phyloP scores from a whole-genome alignment of 495 filamentous ascomycete species.

The Hypoxylon lenormandii region DNA sequence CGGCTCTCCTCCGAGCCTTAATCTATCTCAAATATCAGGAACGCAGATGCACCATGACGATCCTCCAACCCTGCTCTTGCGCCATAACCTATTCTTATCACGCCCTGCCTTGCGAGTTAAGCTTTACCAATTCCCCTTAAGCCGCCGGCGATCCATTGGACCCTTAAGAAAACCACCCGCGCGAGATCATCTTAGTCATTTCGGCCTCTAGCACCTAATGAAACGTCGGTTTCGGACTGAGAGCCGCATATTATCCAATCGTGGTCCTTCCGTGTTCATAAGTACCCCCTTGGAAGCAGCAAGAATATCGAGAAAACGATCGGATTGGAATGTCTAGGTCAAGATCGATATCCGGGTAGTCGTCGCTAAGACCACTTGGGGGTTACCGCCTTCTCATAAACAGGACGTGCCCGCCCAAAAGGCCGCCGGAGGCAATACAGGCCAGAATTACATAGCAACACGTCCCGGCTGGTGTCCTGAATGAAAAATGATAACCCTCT shows the following conservation, averaged over 20 bases:
- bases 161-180: constrained; percentile 31
- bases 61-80: constrained; percentile 31
- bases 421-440: background rate
- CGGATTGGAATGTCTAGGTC: constrained; percentile 20
- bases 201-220: constrained; percentile 8
- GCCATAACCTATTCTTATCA: constrained; percentile 36
- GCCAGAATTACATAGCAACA: background rate
- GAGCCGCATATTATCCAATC: constrained; percentile 23
- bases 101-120: constrained; percentile 26
- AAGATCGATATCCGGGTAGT: constrained; percentile 5
- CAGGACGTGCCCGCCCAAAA: constrained; percentile 1
- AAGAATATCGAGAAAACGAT: constrained; percentile 15
- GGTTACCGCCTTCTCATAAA: constrained; percentile 9
- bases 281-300: constrained; percentile 1
- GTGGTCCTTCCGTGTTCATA: background rate
- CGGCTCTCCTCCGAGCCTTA: constrained; percentile 37
- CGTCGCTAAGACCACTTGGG: constrained; percentile 23
- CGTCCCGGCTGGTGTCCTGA: constrained; percentile 2
- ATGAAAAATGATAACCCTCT: constrained; percentile 23
- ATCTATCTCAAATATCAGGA: constrained; percentile 42
- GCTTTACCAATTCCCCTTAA: constrained; percentile 29
- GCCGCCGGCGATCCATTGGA: constrained; percentile 35
- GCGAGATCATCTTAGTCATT: constrained; percentile 33
- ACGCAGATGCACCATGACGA: constrained; percentile 41
- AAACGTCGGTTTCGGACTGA: constrained; percentile 20